Conservation (phyloP, 345 rosid species). For the Salix caprea region DNA sequence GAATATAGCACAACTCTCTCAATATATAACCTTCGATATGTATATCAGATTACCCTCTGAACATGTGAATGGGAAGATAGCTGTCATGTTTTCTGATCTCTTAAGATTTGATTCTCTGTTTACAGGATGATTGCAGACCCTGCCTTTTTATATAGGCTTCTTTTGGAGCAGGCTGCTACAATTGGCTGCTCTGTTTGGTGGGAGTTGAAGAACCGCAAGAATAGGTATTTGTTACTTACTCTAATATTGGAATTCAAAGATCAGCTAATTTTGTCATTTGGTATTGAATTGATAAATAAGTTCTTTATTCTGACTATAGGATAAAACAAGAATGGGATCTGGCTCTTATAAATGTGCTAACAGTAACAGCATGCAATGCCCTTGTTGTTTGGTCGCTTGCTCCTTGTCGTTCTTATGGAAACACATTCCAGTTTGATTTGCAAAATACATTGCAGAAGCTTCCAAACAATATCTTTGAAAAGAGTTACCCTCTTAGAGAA, state of each 20-base stretch:
- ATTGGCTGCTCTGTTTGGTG: constrained; percentile 82
- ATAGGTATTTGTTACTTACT: constrained; percentile 44
- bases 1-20: neutral
- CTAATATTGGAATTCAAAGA: neutral
- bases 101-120: constrained; percentile 12
- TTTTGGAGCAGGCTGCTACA: constrained; percentile 84
- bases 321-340: constrained; percentile 93
- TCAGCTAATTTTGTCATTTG: neutral
- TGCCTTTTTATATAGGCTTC: constrained; percentile 71
- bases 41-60: neutral
- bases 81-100: constrained; percentile 2
- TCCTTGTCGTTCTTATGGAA: constrained; percentile 92
- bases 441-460: constrained; percentile 94
- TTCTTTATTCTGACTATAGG: constrained; percentile 35
- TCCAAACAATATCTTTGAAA: constrained; percentile 89
- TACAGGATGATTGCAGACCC: constrained; percentile 96
- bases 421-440: constrained; percentile 80
- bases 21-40: neutral
- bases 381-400: constrained; percentile 85
- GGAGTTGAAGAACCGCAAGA: constrained; percentile 83
- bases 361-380: constrained; percentile 79
- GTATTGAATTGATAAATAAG: constrained; percentile 16
- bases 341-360: constrained; percentile 81
- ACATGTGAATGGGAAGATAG: too few relatives aligned
- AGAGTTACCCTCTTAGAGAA: constrained; percentile 85